Base-by-base conservation (phyloP, 106 monocot species). In the Dioscorea zingiberensis region DNA sequence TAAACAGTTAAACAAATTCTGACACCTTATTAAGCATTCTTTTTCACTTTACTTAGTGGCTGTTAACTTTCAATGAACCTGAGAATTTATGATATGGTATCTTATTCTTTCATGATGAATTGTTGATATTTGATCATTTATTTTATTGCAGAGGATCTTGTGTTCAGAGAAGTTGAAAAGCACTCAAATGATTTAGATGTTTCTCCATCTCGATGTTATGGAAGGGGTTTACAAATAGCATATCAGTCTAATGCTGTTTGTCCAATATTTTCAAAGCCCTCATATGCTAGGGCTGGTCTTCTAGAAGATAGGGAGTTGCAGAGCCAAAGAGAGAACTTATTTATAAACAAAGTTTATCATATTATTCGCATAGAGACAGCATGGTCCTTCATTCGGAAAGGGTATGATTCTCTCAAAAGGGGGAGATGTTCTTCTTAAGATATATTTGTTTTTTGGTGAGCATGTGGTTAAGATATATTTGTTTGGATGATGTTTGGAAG, bases 131-230 rank as follows among this genome's bases (percentile, higher is more conserved):
- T 22, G 38, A 7, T 12, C 56, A 56, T 56, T 19, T 7, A 7
- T 11, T n/a, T 48, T 55, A 16, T 68, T 56, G 26, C 76, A 81
- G 81, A 76, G 59, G 63, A 69, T 59, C 53, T 76, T 22, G 21
- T 74, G 25, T 72, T 72, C 63, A 48, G 72, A 54, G 57, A 68
- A 57, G 44, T 38, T 59, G 76, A 64, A 51, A 76, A 72, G 59
- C 12, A 51, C 57, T 68, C 76, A 24, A 38, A 60, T 45, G 48
- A 53, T 59, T 29, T 29, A 22, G 63, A 64, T 22, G 9, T 23
- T 72, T 64, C 68, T 27, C 47, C 47, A 9, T 80, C 60, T 61
- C 60, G 46, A 65, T 46, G 12, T 3, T 7, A 58, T 60, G 59
- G 54, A 65, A 30, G 46, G 38, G 51, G 54, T 13, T 27, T 47